Evolutionary conservation across 345 rosid genomes (phyloP).

Genomic region (Eucalyptus brandiana): DNA sequence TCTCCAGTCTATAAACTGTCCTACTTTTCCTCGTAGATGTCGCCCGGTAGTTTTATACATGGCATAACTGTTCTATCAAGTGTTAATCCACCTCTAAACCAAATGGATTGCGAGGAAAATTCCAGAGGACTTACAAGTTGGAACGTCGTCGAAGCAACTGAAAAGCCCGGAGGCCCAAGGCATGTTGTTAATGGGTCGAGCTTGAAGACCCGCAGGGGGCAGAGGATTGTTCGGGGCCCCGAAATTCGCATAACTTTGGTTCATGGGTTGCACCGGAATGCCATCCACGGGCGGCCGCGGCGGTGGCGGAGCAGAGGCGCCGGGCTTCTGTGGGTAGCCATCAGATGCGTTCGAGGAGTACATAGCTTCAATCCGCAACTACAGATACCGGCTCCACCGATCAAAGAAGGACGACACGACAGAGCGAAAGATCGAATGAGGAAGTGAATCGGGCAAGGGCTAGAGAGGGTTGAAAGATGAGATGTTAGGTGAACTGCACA

Average conservation of each 20-base stretch:
- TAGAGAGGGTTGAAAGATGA: background rate
- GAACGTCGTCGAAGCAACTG: background rate
- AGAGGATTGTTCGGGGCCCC: background rate
- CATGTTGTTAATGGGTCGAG: background rate
- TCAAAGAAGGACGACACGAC: background rate
- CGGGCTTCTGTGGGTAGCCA: background rate
- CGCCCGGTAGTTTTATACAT: background rate
- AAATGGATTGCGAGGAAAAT: background rate
- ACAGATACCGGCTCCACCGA: background rate
- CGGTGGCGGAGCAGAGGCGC: accelerated
- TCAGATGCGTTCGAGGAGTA: background rate
- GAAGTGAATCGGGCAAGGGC: background rate
- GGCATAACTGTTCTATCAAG: background rate
- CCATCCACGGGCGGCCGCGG: background rate
- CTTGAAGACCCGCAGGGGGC: background rate
- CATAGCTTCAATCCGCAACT: background rate
- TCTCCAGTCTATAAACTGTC: background rate
- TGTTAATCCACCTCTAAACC: background rate
- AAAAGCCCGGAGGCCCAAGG: background rate
- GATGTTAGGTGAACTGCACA: background rate
- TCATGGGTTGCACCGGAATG: background rate
- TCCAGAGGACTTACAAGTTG: background rate
- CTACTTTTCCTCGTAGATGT: background rate
- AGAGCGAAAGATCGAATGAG: no score
- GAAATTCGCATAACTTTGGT: background rate